These are phyloP conservation scores for Sporothrix dimorphospora DNA, from an alignment of 2,329 filamentous ascomycete species.

Conservation along the genomic window DNA sequence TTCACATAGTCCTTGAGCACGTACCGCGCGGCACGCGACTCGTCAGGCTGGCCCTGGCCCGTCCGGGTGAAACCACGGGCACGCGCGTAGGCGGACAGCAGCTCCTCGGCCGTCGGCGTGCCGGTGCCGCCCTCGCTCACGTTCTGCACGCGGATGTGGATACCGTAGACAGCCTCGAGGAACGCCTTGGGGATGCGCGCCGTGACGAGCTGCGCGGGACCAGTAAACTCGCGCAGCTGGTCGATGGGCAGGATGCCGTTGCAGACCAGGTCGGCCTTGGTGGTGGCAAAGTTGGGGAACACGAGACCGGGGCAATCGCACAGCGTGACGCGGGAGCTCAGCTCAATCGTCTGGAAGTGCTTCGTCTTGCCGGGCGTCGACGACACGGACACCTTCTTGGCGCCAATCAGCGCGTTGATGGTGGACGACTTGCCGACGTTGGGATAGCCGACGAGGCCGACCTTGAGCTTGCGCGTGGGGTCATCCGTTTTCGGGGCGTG, in stretches of 20 bases:
- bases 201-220: slow-evolving; percentile 80
- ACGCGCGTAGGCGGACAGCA: slow-evolving; percentile 82
- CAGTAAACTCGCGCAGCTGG: slow-evolving; percentile 89
- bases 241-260: slow-evolving; percentile 96
- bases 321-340: slow-evolving; percentile 84
- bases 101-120: slow-evolving; percentile 77
- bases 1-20: slow-evolving; percentile 97
- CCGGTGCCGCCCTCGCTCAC: slow-evolving; percentile 93
- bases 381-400: slow-evolving; percentile 98
- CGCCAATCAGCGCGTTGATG: slow-evolving; percentile 97
- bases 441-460: slow-evolving; percentile 94
- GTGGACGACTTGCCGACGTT: slow-evolving; percentile 99
- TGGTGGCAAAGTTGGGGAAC: slow-evolving; percentile 96
- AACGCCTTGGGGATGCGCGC: slow-evolving; percentile 84
- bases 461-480: slow-evolving; percentile 70
- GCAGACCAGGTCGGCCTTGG: slow-evolving; percentile 93
- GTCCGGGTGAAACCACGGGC: slow-evolving; percentile 90
- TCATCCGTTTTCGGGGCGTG: slow-evolving; percentile 62
- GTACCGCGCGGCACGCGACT: slow-evolving; percentile 85
- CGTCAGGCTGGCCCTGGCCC: slow-evolving; percentile 88
- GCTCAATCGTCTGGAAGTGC: slow-evolving; percentile 97
- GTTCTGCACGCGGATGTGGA: slow-evolving; percentile 79
- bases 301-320: slow-evolving; percentile 99
- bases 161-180: slow-evolving; percentile 90
- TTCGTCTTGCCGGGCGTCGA: slow-evolving; percentile 98